A percentile compares a stretch with the other conserved stretches of the same genome.
phyloP scores from a whole-genome alignment of 257 asterid genomes.

The Solanum infundibuliforme region DNA sequence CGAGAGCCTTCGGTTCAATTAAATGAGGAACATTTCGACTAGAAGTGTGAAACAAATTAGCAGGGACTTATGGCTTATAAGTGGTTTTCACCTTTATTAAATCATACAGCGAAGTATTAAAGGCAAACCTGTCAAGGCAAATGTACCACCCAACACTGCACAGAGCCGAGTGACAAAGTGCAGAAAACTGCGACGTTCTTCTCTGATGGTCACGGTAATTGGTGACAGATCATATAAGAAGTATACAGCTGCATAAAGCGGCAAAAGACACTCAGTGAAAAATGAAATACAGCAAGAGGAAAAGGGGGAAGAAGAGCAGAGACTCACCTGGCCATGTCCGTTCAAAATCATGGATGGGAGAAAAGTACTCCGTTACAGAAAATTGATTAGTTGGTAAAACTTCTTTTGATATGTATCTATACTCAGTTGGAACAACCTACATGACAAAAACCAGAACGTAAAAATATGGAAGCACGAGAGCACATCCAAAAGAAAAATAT shows the following conservation, averaged over 20 bases:
- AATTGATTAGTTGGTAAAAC: conserved; percentile 84
- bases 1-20: background rate
- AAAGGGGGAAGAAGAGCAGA: background rate
- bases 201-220: conserved; percentile 89
- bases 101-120: background rate
- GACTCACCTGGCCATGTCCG: conserved; percentile 85
- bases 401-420: conserved; percentile 68
- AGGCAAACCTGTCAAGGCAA: conserved; percentile 81
- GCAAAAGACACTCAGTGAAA: background rate
- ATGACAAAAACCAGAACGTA: conserved; percentile 2
- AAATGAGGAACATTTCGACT: background rate
- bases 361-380: conserved; percentile 89
- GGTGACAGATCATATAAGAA: conserved; percentile 95
- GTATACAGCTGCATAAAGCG: conserved; percentile 61
- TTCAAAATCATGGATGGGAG: conserved; percentile 63
- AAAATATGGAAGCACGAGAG: background rate
- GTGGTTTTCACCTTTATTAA: background rate
- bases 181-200: conserved; percentile 96
- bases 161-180: conserved; percentile 95
- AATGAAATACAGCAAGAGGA: background rate
- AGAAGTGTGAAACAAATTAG: background rate
- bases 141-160: conserved; percentile 97
- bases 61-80: background rate
- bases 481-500: background rate
- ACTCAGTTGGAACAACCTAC: conserved; percentile 96